phyloP scores from a whole-genome alignment of 2,329 filamentous ascomycete genomes.

The Elsinoe batatas region DNA sequence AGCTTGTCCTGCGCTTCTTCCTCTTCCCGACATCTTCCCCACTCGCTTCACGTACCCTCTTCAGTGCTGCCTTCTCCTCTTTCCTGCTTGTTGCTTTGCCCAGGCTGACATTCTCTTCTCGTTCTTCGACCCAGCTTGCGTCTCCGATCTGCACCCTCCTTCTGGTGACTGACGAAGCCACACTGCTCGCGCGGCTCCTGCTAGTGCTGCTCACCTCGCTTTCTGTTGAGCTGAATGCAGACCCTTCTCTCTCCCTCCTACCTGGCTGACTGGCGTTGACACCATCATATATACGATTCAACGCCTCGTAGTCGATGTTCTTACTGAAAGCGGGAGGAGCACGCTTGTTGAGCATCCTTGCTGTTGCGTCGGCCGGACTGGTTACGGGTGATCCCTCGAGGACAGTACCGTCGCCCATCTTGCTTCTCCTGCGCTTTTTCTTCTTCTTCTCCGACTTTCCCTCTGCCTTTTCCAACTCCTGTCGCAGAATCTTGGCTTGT shows the following conservation, averaged over 20 bases:
- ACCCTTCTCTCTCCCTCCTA: constrained; percentile 10
- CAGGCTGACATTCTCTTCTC: constrained; percentile 11
- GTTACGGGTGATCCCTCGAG: constrained; percentile 29
- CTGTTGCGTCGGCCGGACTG: constrained; percentile 36
- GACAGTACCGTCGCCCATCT: constrained; percentile 34
- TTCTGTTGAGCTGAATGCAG: constrained; percentile 13
- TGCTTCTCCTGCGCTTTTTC: constrained; percentile 37
- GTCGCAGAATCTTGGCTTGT: constrained; percentile 71
- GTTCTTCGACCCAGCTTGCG: constrained; percentile 15
- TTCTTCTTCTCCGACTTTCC: constrained; percentile 29
- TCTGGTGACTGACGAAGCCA: constrained; percentile 13
- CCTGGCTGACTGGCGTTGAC: constrained; percentile 13
- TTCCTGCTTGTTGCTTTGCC: constrained; percentile 11
- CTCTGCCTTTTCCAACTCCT: constrained; percentile 51
- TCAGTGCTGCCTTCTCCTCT: constrained; percentile 9
- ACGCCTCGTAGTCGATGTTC: constrained; percentile 38
- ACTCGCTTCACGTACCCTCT: constrained; percentile 8
- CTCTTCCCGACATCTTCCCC: background rate
- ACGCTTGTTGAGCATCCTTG: constrained; percentile 38
- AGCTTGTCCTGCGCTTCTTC: background rate
- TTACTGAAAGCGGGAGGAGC: constrained; percentile 31
- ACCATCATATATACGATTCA: constrained; percentile 33
- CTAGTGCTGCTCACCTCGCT: background rate
- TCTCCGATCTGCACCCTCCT: constrained; percentile 10
- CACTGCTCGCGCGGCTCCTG: constrained; percentile 5